Conservation (phyloP, 352 stramenopile genomes). For the Phytophthora sp. region DNA sequence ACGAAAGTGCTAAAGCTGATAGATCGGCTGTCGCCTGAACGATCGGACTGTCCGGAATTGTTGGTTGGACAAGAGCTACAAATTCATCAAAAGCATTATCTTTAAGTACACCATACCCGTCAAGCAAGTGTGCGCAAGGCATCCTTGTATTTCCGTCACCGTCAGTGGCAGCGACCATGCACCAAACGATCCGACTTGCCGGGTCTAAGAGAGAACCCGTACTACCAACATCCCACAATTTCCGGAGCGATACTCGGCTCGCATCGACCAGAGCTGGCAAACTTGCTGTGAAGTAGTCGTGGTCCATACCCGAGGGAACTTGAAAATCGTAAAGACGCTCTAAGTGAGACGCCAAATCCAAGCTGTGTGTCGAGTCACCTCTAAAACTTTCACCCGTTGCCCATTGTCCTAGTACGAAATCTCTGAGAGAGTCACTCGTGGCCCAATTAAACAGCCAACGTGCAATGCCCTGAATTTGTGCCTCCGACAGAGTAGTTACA, state of each 20-base stretch:
- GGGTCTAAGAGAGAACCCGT: slow-evolving; percentile 58
- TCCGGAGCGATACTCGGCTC: slow-evolving; percentile 26
- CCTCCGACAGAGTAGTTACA: slow-evolving; percentile 38
- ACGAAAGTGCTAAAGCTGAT: slow-evolving; percentile 43
- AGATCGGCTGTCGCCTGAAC: slow-evolving; percentile 38
- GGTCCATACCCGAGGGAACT: slow-evolving; percentile 5
- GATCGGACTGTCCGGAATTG: slow-evolving; percentile 19
- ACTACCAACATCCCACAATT: slow-evolving; percentile 48
- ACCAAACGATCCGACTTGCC: slow-evolving; percentile 52
- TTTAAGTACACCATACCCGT: slow-evolving; percentile 45
- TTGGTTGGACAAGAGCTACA: slow-evolving; percentile 36
- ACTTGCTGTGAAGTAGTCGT: slow-evolving; percentile 17
- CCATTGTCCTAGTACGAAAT: slow-evolving; percentile 60
- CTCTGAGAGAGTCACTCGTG: slow-evolving; percentile 39
- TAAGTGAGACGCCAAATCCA: slow-evolving; percentile 39
- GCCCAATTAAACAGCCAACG: slow-evolving; percentile 62
- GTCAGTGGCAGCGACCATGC: slow-evolving; percentile 29
- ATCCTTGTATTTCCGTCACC: background rate
- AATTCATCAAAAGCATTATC: slow-evolving; percentile 32
- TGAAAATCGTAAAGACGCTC: slow-evolving; percentile 33
- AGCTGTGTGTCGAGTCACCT: slow-evolving; percentile 23
- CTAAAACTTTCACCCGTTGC: slow-evolving; percentile 50
- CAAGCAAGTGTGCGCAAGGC: slow-evolving; percentile 41
- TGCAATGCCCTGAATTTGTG: slow-evolving; percentile 51
- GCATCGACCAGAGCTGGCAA: slow-evolving; percentile 6